Evolutionary conservation across 2,329 filamentous ascomycete genomes (phyloP).

Genomic region (Sclerotinia nivalis): DNA sequence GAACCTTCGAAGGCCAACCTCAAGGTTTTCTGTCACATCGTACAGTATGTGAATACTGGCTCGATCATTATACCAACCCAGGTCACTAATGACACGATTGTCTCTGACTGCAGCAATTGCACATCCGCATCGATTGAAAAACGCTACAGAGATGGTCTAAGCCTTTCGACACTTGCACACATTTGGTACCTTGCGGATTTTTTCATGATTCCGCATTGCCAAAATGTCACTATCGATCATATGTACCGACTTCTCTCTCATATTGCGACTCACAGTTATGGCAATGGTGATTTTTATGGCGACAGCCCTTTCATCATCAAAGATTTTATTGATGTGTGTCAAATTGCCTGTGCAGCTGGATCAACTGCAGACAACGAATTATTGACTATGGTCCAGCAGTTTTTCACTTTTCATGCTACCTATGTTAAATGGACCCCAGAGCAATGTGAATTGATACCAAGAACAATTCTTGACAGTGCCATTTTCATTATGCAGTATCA

Average conservation of each 20-base stretch:
- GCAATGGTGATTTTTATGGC: not conserved
- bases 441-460: not conserved
- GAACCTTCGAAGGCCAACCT: not conserved
- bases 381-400: not conserved
- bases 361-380: not conserved
- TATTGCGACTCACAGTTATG: not conserved
- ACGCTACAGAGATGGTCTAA: not conserved
- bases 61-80: not conserved
- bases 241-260: not conserved
- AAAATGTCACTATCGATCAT: not conserved
- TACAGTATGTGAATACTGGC: not conserved
- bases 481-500: not conserved
- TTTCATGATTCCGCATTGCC: not conserved
- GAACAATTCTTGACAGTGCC: not conserved
- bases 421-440: not conserved
- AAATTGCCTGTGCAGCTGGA: not conserved
- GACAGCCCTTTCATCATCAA: not conserved
- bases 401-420: not conserved
- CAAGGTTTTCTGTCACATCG: not conserved
- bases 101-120: not conserved
- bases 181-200: not conserved
- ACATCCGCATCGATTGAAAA: not conserved
- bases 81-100: not conserved
- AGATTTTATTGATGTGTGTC: not conserved
- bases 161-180: not conserved